phyloP scores from a whole-genome alignment of 345 rosid species.

The Linum tenue region DNA sequence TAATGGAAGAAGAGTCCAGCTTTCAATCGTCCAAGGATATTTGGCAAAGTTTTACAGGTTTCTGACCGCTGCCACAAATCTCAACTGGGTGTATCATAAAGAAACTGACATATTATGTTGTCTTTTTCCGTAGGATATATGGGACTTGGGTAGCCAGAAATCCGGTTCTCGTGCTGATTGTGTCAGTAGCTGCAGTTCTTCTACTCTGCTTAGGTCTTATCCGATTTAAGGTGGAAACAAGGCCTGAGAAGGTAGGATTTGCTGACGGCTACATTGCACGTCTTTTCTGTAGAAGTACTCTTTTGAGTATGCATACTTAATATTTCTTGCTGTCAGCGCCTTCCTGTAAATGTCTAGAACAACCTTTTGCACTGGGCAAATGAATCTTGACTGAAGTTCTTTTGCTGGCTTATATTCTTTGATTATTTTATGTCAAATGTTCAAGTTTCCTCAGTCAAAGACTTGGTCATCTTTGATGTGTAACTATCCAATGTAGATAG shows the following conservation, averaged over 20 bases:
- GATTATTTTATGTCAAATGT: background rate
- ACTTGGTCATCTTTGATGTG: background rate
- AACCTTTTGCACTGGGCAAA: background rate
- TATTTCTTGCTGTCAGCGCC: background rate
- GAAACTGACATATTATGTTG: conserved; percentile 9
- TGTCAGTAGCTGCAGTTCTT: conserved; percentile 59
- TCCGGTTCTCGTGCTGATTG: conserved; percentile 55
- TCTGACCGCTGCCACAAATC: conserved; percentile 12
- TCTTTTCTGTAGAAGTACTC: background rate
- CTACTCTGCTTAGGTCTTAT: conserved; percentile 79
- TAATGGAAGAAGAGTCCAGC: conserved; percentile 47
- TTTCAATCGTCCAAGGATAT: conserved; percentile 83
- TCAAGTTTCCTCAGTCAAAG: background rate
- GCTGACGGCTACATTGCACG: background rate
- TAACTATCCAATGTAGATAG: too few species aligned
- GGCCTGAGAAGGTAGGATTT: conserved; percentile 78
- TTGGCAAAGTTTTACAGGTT: conserved; percentile 81
- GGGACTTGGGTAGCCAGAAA: conserved; percentile 92
- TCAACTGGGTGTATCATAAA: conserved; percentile 10
- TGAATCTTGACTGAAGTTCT: background rate
- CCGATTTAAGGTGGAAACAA: conserved; percentile 91
- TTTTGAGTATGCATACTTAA: background rate
- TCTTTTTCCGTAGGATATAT: conserved; percentile 53
- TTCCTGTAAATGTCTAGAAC: background rate
- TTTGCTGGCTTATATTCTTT: background rate